A percentile compares a stretch with the other conserved stretches of the same genome.
Conservation (phyloP, 768 basidiomycete genomes). For the Solioccasus polychromus region DNA sequence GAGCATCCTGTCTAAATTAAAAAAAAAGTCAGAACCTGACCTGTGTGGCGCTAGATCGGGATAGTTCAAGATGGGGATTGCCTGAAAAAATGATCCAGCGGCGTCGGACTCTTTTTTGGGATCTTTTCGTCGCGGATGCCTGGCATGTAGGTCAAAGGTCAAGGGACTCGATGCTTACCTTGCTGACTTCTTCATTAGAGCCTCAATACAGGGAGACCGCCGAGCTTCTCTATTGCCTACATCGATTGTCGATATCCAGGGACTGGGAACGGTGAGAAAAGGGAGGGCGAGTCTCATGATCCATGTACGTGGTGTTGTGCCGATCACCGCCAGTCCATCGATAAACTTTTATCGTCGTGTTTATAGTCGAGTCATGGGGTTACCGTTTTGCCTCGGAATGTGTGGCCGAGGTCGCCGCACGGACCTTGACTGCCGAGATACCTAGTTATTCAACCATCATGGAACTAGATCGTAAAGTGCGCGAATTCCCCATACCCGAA, state of each 20-base stretch:
- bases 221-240: slow-evolving; percentile 61
- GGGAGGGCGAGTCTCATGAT: slow-evolving; percentile 20
- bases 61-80: slow-evolving; percentile 64
- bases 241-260: slow-evolving; percentile 65
- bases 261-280: slow-evolving; percentile 10
- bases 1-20: slow-evolving; percentile 30
- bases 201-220: slow-evolving; percentile 68
- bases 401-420: slow-evolving; percentile 59
- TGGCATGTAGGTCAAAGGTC: slow-evolving; percentile 51
- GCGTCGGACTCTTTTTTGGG: slow-evolving; percentile 73
- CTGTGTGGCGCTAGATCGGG: slow-evolving; percentile 44
- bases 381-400: slow-evolving; percentile 65
- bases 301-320: slow-evolving; percentile 26
- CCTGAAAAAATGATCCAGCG: slow-evolving; percentile 60
- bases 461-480: slow-evolving; percentile 66
- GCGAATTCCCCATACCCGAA: slow-evolving; percentile 59
- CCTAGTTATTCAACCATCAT: slow-evolving; percentile 63
- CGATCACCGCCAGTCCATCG: not conserved
- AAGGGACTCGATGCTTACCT: not conserved
- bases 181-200: slow-evolving; percentile 42
- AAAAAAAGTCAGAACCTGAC: slow-evolving; percentile 9
- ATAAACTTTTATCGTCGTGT: not conserved
- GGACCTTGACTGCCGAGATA: slow-evolving; percentile 60
- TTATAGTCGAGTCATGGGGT: slow-evolving; percentile 56
- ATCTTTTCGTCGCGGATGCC: slow-evolving; percentile 67